Conservation (phyloP, 345 rosid genomes). For the Corymbia maculata region DNA sequence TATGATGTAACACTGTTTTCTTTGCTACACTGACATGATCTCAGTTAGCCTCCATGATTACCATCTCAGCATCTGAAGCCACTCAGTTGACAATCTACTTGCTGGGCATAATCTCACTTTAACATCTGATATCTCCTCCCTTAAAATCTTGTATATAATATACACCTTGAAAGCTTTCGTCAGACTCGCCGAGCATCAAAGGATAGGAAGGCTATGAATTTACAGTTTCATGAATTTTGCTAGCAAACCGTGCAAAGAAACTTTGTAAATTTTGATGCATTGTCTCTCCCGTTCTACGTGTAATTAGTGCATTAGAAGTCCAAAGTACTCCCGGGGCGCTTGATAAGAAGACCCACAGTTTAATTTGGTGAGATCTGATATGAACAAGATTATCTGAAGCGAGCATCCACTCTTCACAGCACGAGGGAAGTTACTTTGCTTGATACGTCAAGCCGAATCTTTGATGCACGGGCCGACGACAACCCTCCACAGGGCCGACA, state of each 20-base stretch:
- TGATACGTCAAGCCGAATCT: too few relatives aligned
- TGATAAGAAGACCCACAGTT: background rate
- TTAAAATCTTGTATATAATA: background rate
- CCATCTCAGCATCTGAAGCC: background rate
- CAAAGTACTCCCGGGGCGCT: background rate
- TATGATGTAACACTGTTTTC: background rate
- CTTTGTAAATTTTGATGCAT: too few relatives aligned
- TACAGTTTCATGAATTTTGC: background rate
- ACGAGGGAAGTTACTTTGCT: too few relatives aligned
- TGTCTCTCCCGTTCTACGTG: too few relatives aligned
- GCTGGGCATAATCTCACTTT: background rate
- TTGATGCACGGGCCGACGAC: background rate
- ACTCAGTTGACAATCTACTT: background rate
- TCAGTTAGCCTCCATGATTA: background rate
- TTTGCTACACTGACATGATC: background rate
- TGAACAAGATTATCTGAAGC: background rate
- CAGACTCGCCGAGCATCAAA: background rate
- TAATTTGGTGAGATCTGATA: background rate
- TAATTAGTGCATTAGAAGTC: too few relatives aligned
- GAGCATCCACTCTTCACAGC: too few relatives aligned
- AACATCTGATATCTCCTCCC: background rate
- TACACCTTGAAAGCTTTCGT: background rate
- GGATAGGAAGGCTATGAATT: background rate
- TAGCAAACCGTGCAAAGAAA: too few relatives aligned
- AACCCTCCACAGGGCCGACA: conserved; percentile 11